These are phyloP conservation scores for Pilobolus umbonatus DNA, from an alignment of 192 early-diverging fungal genomes.

Conservation along the genomic window DNA sequence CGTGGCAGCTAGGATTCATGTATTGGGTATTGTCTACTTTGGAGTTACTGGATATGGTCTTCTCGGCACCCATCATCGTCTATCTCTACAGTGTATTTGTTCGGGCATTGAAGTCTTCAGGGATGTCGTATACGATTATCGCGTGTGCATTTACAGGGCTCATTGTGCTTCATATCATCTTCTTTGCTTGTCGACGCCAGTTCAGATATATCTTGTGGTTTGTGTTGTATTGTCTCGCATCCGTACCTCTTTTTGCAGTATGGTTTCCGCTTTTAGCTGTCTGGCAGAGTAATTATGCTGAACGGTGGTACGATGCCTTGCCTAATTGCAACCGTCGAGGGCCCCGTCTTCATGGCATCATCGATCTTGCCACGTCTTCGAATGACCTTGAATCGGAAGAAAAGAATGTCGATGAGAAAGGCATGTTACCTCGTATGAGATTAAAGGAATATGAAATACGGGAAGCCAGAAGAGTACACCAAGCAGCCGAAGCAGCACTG, in stretches of 20 bases:
- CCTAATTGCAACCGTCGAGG: background rate
- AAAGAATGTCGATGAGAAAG: conserved; percentile 4
- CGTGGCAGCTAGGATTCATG: conserved; percentile 15
- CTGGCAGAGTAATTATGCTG: conserved; percentile 19
- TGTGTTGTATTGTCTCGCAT: conserved; percentile 22
- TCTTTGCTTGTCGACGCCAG: conserved; percentile 19
- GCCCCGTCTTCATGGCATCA: conserved; percentile 26
- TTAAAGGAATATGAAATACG: conserved; percentile 16
- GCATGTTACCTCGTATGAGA: conserved; percentile 13
- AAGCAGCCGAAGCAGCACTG: conserved; percentile 10
- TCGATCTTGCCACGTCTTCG: conserved; percentile 7
- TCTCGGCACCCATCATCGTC: conserved; percentile 20
- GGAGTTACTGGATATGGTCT: conserved; percentile 19
- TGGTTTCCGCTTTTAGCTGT: conserved; percentile 27
- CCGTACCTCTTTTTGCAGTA: conserved; percentile 24
- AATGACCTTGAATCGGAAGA: background rate
- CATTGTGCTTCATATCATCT: conserved; percentile 27
- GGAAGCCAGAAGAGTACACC: conserved; percentile 12
- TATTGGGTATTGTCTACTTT: conserved; percentile 24
- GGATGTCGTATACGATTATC: conserved; percentile 18
- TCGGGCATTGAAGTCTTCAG: conserved; percentile 11
- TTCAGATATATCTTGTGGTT: conserved; percentile 33
- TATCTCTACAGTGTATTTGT: conserved; percentile 23
- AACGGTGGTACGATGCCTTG: conserved; percentile 32
- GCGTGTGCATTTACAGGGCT: conserved; percentile 19